These are phyloP conservation scores for Acer negundo DNA, from an alignment of 345 rosid genomes.

Conservation along the genomic window DNA sequence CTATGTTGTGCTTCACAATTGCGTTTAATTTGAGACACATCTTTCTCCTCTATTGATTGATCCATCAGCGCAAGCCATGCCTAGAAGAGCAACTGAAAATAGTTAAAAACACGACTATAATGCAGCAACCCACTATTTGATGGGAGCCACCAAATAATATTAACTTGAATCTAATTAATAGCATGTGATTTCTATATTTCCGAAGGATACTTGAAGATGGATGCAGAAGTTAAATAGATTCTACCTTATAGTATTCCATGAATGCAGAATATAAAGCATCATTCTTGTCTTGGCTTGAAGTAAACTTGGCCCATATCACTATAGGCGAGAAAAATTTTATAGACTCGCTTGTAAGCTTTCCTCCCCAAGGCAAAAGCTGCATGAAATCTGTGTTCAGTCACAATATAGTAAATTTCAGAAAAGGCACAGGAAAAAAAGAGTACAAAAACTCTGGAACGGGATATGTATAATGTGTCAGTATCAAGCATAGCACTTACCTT, in stretches of 20 bases:
- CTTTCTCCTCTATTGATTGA: conserved; percentile 42
- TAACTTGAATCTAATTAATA: neutral
- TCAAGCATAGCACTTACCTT: conserved; percentile 48
- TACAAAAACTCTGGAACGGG: neutral
- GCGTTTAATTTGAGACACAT: conserved; percentile 36
- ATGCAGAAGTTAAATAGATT: conserved; percentile 2
- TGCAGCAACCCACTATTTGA: neutral
- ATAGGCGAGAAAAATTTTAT: conserved; percentile 72
- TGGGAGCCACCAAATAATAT: neutral
- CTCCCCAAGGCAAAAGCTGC: conserved; percentile 99
- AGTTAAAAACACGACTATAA: neutral
- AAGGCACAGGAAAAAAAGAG: neutral
- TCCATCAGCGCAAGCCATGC: conserved; percentile 62
- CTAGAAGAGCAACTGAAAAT: conserved; percentile 33
- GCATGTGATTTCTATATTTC: neutral
- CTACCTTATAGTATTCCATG: conserved; percentile 68
- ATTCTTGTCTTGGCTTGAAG: conserved; percentile 42
- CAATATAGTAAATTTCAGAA: conserved; percentile 31
- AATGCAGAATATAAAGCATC: conserved; percentile 57
- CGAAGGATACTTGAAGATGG: neutral
- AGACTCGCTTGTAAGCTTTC: conserved; percentile 88
- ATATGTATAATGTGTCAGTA: conserved; percentile 11
- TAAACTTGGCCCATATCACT: conserved; percentile 71
- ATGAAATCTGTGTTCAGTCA: conserved; percentile 48
- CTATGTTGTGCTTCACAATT: conserved; percentile 66